Base-by-base conservation (phyloP, 1,139 yeast genomes). In the Candida gigantensis region DNA sequence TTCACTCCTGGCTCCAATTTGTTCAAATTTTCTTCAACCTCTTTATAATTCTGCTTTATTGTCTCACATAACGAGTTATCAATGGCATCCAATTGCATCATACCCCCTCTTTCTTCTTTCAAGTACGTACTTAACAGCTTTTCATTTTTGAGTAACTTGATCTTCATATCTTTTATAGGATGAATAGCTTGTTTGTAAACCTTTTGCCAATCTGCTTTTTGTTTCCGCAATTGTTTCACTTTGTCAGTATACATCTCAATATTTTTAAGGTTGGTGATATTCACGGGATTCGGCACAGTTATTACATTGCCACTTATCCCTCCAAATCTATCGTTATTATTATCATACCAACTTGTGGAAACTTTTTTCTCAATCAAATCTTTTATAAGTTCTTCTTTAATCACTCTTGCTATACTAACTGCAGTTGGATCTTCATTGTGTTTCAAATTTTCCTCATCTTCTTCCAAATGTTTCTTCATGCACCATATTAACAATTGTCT, bases 401-500 rank as follows among this genome's bases (percentile, higher is more conserved):
- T 78, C 2, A 78, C 79, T 41, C 79, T 74, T 9, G 90, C 85
- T 23, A 79, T 75, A 41, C 71, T 73, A 13, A 64, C 49, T 8
- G 70, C 75, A 2, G 76, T 72, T 34, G 57, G 58, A 35, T 61
- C 68, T 29, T 57, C 51, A 34, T 53, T 46, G 18, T 49, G 48
- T 32, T 49, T 51, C 24, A 53, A 51, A 32, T 60, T 58, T 19
- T 55, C 52, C 6, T 64, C 68, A 21, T 43, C 42, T 31, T 63
- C 49, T 21, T 68, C 72, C 26, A 74, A 50, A 27, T 64, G 63
- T 40, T 82, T 68, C 41, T 76, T 76, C 23, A 81, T 67, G 40
- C 86, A 78, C 95, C 94, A 84, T 3, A 78, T 67, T 35, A 85
- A 55, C 14, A 86, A 56, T 51, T 83, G 89, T 44, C 83, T 70